Evolutionary conservation across 148 eudicot genomes (phyloP).

Genomic region (Tetragonia tetragonoides): DNA sequence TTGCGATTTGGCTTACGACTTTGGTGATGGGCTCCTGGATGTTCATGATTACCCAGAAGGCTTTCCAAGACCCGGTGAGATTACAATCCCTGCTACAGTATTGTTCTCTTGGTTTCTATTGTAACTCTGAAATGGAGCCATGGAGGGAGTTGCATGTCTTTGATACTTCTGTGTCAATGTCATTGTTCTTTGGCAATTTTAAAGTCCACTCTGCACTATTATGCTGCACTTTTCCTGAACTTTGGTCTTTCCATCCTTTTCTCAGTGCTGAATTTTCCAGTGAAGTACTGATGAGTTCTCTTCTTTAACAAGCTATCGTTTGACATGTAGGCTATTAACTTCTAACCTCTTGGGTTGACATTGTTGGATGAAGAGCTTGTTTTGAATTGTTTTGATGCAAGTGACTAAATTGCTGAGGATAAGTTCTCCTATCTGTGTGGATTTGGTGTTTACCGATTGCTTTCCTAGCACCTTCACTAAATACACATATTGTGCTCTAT

Average conservation of each 20-base stretch:
- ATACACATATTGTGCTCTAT: too few relatives aligned
- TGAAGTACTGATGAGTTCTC: not conserved
- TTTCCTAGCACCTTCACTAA: not conserved
- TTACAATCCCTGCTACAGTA: not conserved
- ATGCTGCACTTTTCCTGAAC: not conserved
- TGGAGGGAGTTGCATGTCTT: not conserved
- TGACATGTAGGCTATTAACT: not conserved
- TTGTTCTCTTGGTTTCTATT: not conserved
- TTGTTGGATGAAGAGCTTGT: not conserved
- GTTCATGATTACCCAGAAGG: constrained; percentile 61
- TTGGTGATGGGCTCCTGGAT: constrained; percentile 69
- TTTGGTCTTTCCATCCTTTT: not conserved
- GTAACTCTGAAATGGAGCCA: not conserved
- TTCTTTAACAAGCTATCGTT: not conserved
- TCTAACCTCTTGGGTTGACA: not conserved
- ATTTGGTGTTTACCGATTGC: not conserved
- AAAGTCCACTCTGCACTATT: not conserved
- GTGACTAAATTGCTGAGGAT: not conserved
- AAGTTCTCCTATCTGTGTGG: not conserved
- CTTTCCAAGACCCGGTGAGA: constrained; percentile 68
- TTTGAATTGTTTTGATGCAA: not conserved
- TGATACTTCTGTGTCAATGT: not conserved
- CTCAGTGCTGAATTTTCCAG: not conserved
- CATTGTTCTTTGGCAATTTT: not conserved
- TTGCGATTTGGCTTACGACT: constrained; percentile 78